A percentile compares a stretch with the other conserved stretches of the same genome.
phyloP scores from a whole-genome alignment of 495 filamentous ascomycete species.

The Opeltia flavorubescens region DNA sequence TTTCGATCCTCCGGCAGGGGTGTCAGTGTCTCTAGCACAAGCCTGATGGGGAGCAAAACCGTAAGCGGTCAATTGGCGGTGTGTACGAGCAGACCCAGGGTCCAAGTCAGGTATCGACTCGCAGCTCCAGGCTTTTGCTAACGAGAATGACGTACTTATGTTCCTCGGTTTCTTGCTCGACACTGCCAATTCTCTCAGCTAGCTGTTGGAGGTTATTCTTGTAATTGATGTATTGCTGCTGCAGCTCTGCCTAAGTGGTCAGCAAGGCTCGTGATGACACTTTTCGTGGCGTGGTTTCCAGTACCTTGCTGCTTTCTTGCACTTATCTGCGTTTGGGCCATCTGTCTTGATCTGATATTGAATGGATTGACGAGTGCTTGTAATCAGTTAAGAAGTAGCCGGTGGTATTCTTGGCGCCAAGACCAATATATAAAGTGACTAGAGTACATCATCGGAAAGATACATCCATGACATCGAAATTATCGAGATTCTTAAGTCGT shows the following conservation, averaged over 20 bases:
- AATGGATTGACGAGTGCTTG: neutral
- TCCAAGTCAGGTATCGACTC: neutral
- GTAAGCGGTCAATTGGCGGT: neutral
- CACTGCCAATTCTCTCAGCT: conserved; percentile 89
- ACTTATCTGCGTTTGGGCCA: conserved; percentile 29
- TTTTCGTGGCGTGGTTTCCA: neutral
- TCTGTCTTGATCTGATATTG: too few relatives aligned
- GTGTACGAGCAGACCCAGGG: neutral
- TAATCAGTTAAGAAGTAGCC: neutral
- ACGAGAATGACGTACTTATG: conserved; percentile 55
- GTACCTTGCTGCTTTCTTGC: conserved; percentile 77
- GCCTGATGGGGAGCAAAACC: conserved; percentile 33
- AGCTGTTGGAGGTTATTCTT: conserved; percentile 90
- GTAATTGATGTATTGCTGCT: conserved; percentile 85
- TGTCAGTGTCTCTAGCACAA: conserved; percentile 86
- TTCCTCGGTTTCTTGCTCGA: conserved; percentile 93
- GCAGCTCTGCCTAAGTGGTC: conserved; percentile 52
- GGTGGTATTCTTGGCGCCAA: too few relatives aligned
- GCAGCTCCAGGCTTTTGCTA: too few relatives aligned
- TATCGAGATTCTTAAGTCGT: too few relatives aligned
- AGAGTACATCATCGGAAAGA: too few relatives aligned
- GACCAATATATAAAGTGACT: too few relatives aligned
- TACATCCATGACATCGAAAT: too few relatives aligned
- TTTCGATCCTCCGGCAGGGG: conserved; percentile 77
- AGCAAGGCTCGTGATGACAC: conserved; percentile 14